Evolutionary conservation across 441 rosid genomes (phyloP), one percentile per base, ranked within the genome.

Genomic region (Flueggea neowawraea): DNA sequence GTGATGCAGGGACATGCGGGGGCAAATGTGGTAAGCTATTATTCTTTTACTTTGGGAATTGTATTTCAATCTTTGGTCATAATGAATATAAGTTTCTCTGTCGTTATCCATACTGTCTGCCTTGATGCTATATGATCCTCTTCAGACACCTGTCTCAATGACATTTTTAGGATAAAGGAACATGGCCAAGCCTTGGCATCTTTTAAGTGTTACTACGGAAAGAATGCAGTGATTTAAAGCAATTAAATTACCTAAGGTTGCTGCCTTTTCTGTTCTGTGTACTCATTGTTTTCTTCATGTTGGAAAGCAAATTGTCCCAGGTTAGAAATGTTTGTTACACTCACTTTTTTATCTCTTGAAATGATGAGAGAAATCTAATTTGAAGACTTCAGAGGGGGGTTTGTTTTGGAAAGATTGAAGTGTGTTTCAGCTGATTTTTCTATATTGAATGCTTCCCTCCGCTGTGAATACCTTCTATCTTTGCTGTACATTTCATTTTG

Each of bases 1-100:
- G 99, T 87, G 61, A 87, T 89, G 97, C 99, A 94, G 76, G 95
- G 99, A 31, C 96, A 94, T 83, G 94, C 99, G 61, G 99, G 95
- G 60, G 95, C 99, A 63, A 91, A 91, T 71, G 55, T 94, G 90
- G 95, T 94, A 79, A 70, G 76, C 65, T 63, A 52, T 32, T 50
- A 22, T 39, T 50, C 65, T 51, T 31, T 72, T 57, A 54, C 32
- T 36, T 22, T 22, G 15, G 22, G 47, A 32, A 15, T 52, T 49
- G 16, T 68, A 31, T 72, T 59, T 55, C 41, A 48, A 13, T 12
- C 2, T 39, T 45, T 72, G 65, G 13, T 52, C 60, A 28, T 44
- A 57, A 57, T 66, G 43, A 32, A 60, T 50, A 33, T 28, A n/a
- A 49, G 17, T 49, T 55, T 31, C 41, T 55, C 16, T 54, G 39